Conservation (phyloP, 306 rosid species). For the Lathyrus aphaca region DNA sequence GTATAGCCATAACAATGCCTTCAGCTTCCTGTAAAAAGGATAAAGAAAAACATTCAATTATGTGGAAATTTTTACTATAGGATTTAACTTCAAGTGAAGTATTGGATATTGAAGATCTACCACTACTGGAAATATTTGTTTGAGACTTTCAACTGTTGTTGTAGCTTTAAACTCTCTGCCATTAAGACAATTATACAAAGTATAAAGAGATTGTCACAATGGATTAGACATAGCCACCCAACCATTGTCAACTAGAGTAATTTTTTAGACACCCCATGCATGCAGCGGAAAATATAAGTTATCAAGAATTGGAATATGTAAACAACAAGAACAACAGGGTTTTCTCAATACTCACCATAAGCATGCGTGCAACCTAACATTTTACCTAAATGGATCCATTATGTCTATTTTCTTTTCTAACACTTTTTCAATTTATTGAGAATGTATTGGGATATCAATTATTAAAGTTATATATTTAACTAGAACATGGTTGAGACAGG, state of each 20-base stretch:
- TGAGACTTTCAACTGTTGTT: conserved; percentile 85
- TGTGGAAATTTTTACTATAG: conserved; percentile 21
- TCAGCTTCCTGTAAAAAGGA: conserved; percentile 75
- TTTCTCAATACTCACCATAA: conserved; percentile 73
- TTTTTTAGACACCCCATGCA: conserved; percentile 97
- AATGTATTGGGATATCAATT: too few relatives aligned
- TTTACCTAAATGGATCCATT: too few relatives aligned
- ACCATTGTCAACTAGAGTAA: conserved; percentile 87
- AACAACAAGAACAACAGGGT: conserved; percentile 12
- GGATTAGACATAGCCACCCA: conserved; percentile 98
- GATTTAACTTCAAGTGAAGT: conserved; percentile 20
- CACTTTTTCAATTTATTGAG: too few relatives aligned
- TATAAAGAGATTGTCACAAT: conserved; percentile 94
- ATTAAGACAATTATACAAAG: conserved; percentile 84
- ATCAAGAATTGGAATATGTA: conserved; percentile 28
- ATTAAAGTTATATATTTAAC: too few relatives aligned
- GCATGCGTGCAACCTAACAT: conserved; percentile 98
- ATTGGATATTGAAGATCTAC: conserved; percentile 50
- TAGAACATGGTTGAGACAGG: too few relatives aligned
- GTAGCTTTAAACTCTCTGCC: conserved; percentile 85
- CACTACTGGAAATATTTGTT: conserved; percentile 89
- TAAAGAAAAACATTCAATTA: conserved; percentile 10
- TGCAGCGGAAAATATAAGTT: conserved; percentile 43
- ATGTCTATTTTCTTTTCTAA: too few relatives aligned
- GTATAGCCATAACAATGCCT: conserved; percentile 88